These are phyloP conservation scores for Wickerhamiella parazyma DNA, from an alignment of 805 yeast genomes.

Conservation along the genomic window DNA sequence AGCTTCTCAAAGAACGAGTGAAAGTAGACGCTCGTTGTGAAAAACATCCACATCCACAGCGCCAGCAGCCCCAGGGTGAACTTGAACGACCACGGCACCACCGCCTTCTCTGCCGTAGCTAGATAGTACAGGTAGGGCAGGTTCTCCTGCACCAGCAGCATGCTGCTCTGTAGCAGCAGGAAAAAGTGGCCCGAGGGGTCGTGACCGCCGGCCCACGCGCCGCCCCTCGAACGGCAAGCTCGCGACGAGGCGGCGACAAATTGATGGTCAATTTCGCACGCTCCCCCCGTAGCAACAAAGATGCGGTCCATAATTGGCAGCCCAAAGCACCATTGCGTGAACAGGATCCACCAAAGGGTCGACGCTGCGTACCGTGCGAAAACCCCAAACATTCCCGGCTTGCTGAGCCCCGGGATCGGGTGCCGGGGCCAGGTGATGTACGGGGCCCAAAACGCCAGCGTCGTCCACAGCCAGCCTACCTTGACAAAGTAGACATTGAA, in stretches of 20 bases:
- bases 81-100: constrained; percentile 15
- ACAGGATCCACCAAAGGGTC: constrained; percentile 72
- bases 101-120: constrained; percentile 10
- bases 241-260: constrained; percentile 9
- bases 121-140: constrained; percentile 25
- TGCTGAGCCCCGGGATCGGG: background rate
- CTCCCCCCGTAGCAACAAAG: constrained; percentile 72
- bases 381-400: constrained; percentile 8
- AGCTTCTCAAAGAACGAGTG: constrained; percentile 68
- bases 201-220: constrained; percentile 75
- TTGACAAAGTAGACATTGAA: constrained; percentile 69
- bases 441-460: constrained; percentile 28
- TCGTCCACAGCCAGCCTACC: constrained; percentile 88
- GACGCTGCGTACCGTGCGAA: constrained; percentile 35
- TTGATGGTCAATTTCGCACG: constrained; percentile 31
- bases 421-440: constrained; percentile 3
- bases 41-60: constrained; percentile 77
- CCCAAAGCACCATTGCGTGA: constrained; percentile 80
- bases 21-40: constrained; percentile 73
- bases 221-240: constrained; percentile 42
- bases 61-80: constrained; percentile 27
- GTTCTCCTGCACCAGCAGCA: constrained; percentile 54
- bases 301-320: constrained; percentile 80
- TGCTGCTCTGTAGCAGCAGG: constrained; percentile 50
- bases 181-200: constrained; percentile 95